Evolutionary conservation across 371 early-diverging fungal species (phyloP).

Genomic region (Choanephora cucurbitarum): DNA sequence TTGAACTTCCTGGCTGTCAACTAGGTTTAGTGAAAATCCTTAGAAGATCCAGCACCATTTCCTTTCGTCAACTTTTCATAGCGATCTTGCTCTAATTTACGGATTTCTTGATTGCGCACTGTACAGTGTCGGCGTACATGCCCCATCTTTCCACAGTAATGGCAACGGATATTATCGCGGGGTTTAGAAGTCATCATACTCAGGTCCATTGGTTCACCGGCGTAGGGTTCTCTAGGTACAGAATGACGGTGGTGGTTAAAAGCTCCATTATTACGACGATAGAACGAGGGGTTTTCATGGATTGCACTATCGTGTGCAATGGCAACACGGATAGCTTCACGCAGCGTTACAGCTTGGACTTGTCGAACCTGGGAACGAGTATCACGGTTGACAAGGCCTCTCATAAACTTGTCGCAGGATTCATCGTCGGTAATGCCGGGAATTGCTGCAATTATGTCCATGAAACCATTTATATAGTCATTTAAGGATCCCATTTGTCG

Average conservation of each 20-base stretch:
- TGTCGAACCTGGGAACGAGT: neutral
- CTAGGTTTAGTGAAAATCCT: slow-evolving; percentile 9
- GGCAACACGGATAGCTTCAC: neutral
- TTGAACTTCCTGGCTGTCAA: too few species aligned
- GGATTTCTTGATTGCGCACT: neutral
- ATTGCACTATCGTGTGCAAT: too few species aligned
- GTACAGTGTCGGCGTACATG: slow-evolving; percentile 1
- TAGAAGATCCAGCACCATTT: neutral
- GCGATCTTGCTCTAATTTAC: slow-evolving; percentile 1
- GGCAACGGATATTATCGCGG: too few species aligned
- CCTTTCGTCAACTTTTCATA: neutral
- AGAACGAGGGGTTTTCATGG: too few species aligned
- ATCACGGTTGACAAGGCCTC: neutral
- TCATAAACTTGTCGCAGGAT: neutral
- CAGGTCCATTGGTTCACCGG: too few species aligned
- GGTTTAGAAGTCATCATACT: too few species aligned
- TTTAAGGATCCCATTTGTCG: neutral
- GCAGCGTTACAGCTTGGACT: neutral
- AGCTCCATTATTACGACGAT: too few species aligned
- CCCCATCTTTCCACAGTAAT: slow-evolving; percentile 10
- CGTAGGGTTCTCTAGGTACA: neutral
- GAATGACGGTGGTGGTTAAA: neutral
- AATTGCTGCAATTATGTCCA: neutral
- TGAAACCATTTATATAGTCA: too few species aligned
- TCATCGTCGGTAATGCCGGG: neutral